Base-by-base conservation (phyloP, 78 protist species). In the slime mould (Dictyostelium discoideum) region DNA sequence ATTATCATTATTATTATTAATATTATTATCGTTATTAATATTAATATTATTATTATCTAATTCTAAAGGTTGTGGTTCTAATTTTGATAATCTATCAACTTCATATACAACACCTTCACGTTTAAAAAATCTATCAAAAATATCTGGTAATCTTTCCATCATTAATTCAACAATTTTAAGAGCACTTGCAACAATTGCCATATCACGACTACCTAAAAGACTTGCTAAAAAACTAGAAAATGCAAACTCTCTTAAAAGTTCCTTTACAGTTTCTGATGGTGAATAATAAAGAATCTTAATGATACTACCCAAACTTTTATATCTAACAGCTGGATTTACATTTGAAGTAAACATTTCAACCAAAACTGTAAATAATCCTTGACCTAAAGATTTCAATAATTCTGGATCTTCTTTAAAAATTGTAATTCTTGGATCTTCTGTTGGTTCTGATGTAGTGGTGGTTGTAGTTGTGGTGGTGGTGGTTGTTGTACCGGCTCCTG, bases 51-150 rank as follows among this genome's bases (percentile, higher is more conserved):
- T 39, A 3, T 1, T 24, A 26, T 50, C 81, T 42, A 4, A 57
- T 13, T n/a, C 57, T 22, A 22, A 10, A 22, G 40, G 8, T 2
- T 54, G 63, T 39, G 69, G 83, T 40, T 82, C 87, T 42, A 90
- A 50, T 83, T 90, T 90, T 40, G 95, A 90, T 40, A 90, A 22
- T 57, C 95, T 82, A 82, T 90, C 95, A 50, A 90, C 76, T 54
- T 90, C 95, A 72, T 90, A 90, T 14, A 82, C 46, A 26, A 90
- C 96, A 85, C 96, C 96, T n/a, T 95, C 97, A 42, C 97, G 32
- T 84, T 87, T 84, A 22, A 95, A 95, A 42, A 88, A 87, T 18
- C 88, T 46, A 63, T 80, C 90, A 80, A 95, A 95, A 18, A 95
- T 85, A 20, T 32, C 24, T 73, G 97, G 97, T 20, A 95, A 42